A percentile compares a stretch with the other conserved stretches of the same genome.
phyloP scores from a whole-genome alignment of 2,329 filamentous ascomycete species.

The Ceratocystis cacaofunesta region DNA sequence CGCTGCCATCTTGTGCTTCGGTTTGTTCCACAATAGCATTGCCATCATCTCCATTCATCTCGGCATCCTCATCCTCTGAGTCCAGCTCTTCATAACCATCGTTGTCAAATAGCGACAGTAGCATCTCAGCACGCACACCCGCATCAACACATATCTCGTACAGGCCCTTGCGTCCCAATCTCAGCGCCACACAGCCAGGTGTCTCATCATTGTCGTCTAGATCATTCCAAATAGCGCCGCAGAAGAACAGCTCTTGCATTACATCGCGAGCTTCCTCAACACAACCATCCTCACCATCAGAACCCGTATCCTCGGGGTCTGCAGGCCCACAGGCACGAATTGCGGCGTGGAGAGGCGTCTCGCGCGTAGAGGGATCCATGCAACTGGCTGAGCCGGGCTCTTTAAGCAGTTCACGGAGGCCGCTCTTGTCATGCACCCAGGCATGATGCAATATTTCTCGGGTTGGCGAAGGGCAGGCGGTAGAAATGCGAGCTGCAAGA shows the following conservation, averaged over 20 bases:
- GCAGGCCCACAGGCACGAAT: slow-evolving; percentile 56
- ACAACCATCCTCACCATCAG: slow-evolving; percentile 27
- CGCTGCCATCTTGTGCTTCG: slow-evolving; percentile 23
- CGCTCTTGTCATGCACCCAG: slow-evolving; percentile 46
- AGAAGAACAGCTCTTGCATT: slow-evolving; percentile 62
- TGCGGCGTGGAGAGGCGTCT: slow-evolving; percentile 77
- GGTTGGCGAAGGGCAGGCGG: slow-evolving; percentile 35
- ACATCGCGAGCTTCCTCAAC: slow-evolving; percentile 51
- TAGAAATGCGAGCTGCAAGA: slow-evolving; percentile 37
- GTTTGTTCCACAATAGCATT: slow-evolving; percentile 22
- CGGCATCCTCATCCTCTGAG: slow-evolving; percentile 37
- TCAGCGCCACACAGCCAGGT: slow-evolving; percentile 68
- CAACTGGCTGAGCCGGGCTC: slow-evolving; percentile 51
- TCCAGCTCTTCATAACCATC: slow-evolving; percentile 65
- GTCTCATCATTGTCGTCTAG: slow-evolving; percentile 77
- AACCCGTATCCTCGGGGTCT: slow-evolving; percentile 20
- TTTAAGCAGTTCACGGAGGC: slow-evolving; percentile 55
- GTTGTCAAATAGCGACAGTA: slow-evolving; percentile 53
- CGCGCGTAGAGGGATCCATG: slow-evolving; percentile 72
- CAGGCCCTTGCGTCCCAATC: slow-evolving; percentile 51
- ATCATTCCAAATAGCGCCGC: slow-evolving; percentile 96
- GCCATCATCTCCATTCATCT: slow-evolving; percentile 25
- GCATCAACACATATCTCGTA: slow-evolving; percentile 80
- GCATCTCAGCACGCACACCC: slow-evolving; percentile 75
- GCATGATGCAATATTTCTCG: slow-evolving; percentile 39